A percentile compares a stretch with the other conserved stretches of the same genome.
phyloP scores from a whole-genome alignment of 2,329 filamentous ascomycete species.

The Calonectria naviculata region DNA sequence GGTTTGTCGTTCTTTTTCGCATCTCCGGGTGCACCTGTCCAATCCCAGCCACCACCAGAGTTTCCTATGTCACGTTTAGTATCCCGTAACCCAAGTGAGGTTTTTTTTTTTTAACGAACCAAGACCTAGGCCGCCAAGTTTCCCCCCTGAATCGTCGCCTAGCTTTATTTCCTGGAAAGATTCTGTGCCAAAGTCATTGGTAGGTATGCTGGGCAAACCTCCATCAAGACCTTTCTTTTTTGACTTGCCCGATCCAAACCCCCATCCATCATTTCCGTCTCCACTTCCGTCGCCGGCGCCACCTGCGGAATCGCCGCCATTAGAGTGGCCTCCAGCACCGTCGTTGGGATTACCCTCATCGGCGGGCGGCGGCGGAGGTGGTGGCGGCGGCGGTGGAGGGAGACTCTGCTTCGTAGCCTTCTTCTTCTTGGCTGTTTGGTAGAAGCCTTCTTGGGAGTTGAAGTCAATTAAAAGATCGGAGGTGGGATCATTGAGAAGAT shows the following conservation, averaged over 20 bases:
- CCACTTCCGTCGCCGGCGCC: constrained; percentile 42
- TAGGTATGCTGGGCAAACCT: constrained; percentile 41
- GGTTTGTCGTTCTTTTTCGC: constrained; percentile 63
- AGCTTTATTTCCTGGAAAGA: constrained; percentile 76
- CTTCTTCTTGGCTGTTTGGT: constrained; percentile 66
- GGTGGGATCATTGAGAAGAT: constrained; percentile 59
- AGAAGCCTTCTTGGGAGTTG: constrained; percentile 62
- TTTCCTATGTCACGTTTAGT: constrained; percentile 69
- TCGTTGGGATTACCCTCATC: constrained; percentile 37
- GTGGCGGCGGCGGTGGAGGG: constrained; percentile 44
- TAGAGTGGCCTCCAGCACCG: constrained; percentile 49
- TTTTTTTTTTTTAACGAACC: constrained; percentile 58
- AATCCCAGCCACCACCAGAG: constrained; percentile 52
- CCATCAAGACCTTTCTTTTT: constrained; percentile 56
- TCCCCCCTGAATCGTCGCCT: constrained; percentile 66
- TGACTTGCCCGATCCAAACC: constrained; percentile 38
- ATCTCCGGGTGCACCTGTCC: constrained; percentile 44
- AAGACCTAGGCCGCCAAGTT: constrained; percentile 64
- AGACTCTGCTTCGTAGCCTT: constrained; percentile 59
- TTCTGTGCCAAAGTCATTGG: constrained; percentile 57
- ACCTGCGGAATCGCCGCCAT: constrained; percentile 49
- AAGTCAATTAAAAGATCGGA: constrained; percentile 66
- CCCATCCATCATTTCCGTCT: constrained; percentile 49
- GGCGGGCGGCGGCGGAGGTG: constrained; percentile 34
- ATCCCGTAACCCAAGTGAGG: constrained; percentile 69